phyloP scores from a whole-genome alignment of 169 alveolate species.

The Toxoplasma gondii region DNA sequence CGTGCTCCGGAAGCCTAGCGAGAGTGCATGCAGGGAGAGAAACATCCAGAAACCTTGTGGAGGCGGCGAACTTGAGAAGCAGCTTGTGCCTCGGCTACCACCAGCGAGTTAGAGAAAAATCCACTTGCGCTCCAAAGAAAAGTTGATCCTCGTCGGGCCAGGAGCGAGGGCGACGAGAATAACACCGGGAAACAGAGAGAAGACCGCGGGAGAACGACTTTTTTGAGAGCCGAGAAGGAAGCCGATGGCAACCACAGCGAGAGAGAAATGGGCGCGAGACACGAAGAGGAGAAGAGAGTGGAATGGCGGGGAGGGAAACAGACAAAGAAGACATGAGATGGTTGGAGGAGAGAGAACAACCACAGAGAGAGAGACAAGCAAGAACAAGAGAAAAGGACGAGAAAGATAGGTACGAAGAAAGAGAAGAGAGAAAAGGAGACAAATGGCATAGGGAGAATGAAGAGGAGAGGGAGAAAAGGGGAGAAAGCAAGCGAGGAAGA shows the following conservation, averaged over 20 bases:
- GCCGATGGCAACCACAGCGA: no score
- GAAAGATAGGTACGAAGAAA: not conserved
- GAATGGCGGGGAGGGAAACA: not conserved
- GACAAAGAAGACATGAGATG: not conserved
- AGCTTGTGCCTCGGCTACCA: no score
- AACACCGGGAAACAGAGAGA: no score
- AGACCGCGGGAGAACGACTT: no score
- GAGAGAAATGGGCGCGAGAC: no score
- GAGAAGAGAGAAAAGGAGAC: not conserved
- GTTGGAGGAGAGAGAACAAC: not conserved
- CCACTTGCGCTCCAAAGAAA: no score
- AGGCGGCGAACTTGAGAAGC: no score
- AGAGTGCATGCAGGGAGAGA: not conserved
- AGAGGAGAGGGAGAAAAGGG: not conserved
- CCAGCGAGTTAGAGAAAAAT: no score
- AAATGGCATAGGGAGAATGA: not conserved
- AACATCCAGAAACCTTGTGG: not conserved
- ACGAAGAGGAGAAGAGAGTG: not conserved
- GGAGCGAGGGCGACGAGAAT: no score
- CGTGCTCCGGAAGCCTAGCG: conserved; percentile 63
- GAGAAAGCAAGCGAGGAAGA: no score
- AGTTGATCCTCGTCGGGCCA: no score
- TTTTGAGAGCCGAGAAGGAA: no score
- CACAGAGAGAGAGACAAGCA: not conserved
- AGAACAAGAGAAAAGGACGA: not conserved